Evolutionary conservation across 2,329 filamentous ascomycete species (phyloP).

Genomic region (Apiospora sp.): DNA sequence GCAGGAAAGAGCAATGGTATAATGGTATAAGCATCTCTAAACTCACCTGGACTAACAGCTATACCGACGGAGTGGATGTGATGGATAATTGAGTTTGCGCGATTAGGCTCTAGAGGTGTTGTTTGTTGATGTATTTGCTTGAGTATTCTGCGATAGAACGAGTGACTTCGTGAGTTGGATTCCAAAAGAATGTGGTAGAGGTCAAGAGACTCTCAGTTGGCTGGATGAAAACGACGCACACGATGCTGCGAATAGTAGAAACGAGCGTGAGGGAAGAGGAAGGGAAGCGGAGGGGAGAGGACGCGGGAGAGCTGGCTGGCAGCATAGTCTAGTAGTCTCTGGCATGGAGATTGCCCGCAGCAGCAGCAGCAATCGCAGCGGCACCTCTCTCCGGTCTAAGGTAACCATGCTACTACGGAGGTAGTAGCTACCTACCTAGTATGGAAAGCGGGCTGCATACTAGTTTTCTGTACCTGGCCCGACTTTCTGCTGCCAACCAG

Average conservation of each 20-base stretch:
- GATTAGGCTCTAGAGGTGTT: not conserved
- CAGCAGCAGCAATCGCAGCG: no score
- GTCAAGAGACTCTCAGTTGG: slow-evolving; percentile 31
- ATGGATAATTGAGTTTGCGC: not conserved
- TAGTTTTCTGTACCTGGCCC: not conserved
- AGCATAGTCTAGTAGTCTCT: slow-evolving; percentile 12
- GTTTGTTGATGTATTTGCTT: slow-evolving; percentile 5
- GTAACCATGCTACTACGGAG: no score
- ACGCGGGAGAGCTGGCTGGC: not conserved
- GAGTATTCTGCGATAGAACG: slow-evolving; percentile 20
- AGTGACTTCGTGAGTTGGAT: slow-evolving; percentile 25
- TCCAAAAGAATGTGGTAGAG: slow-evolving; percentile 33
- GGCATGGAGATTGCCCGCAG: not conserved
- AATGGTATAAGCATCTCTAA: not conserved
- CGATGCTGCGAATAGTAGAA: slow-evolving; percentile 25
- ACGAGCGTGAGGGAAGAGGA: slow-evolving; percentile 21
- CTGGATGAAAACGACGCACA: slow-evolving; percentile 25
- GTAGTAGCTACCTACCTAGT: no score
- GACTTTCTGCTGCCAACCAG: not conserved
- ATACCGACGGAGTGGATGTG: not conserved
- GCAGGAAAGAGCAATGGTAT: not conserved
- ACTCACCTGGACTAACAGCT: not conserved
- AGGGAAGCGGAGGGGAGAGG: slow-evolving; percentile 23
- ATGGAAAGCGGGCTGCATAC: no score
- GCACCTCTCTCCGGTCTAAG: no score